phyloP scores from a whole-genome alignment of 169 alveolate species.

The Theileria orientalis region DNA sequence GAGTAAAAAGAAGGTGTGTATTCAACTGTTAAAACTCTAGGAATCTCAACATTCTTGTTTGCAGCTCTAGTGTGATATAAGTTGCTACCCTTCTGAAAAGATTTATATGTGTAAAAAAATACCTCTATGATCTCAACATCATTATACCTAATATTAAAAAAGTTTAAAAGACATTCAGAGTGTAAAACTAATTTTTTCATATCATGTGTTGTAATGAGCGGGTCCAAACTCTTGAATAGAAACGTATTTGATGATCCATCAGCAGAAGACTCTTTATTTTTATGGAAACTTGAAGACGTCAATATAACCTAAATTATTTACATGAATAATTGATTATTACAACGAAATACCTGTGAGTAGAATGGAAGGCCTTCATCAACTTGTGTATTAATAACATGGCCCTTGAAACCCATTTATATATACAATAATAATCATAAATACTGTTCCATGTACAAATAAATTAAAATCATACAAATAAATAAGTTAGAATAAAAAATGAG shows the following conservation, averaged over 20 bases:
- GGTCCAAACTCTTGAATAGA: constrained; percentile 37
- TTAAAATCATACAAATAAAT: neutral
- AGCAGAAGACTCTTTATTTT: neutral
- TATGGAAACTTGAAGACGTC: constrained; percentile 2
- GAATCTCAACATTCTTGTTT: neutral
- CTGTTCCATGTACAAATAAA: no score
- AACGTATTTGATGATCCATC: constrained; percentile 11
- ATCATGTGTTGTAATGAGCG: neutral
- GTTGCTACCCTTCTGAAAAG: neutral
- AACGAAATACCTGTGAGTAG: constrained; percentile 53
- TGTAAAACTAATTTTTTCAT: neutral
- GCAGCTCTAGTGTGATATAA: neutral
- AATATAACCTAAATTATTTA: neutral
- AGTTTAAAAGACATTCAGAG: neutral
- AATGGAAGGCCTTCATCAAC: constrained; percentile 37
- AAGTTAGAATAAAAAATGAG: neutral
- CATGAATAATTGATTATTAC: neutral
- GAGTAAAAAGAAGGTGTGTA: neutral
- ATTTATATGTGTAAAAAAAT: neutral
- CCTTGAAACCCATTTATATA: constrained; percentile 6
- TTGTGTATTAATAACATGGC: neutral
- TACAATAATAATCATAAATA: neutral
- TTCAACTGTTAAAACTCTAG: neutral
- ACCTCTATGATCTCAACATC: constrained; percentile 1
- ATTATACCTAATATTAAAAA: neutral